Conservation (phyloP, 225 moss, liverwort and hornwort species). For the Asterella californica region DNA sequence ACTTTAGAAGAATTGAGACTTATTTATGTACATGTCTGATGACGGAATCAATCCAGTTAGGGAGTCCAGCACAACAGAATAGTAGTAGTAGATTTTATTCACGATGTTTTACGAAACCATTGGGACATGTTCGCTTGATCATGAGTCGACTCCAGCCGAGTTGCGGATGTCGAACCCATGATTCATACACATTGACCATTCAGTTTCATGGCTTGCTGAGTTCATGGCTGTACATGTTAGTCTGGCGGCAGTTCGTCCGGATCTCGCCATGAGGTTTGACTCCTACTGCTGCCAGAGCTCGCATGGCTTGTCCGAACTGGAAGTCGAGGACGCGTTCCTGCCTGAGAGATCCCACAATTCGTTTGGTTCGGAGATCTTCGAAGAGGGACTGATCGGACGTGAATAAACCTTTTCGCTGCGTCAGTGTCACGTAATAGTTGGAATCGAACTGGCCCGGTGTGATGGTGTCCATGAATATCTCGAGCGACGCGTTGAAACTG, state of each 20-base stretch:
- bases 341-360: not conserved
- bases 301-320: conserved; percentile 9
- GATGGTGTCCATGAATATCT: not conserved
- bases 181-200: too few relatives aligned
- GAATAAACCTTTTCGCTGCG: conserved; percentile 5
- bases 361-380: conserved; percentile 5
- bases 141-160: too few relatives aligned
- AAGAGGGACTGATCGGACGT: conserved; percentile 4
- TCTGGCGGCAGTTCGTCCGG: not conserved
- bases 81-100: too few relatives aligned
- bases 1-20: too few relatives aligned
- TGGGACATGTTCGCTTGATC: too few relatives aligned
- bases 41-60: too few relatives aligned
- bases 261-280: not conserved
- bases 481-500: not conserved
- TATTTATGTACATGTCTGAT: too few relatives aligned
- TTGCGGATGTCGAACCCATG: too few relatives aligned
- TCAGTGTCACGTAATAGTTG: conserved; percentile 1
- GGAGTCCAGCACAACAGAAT: too few relatives aligned
- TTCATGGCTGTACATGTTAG: not conserved
- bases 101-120: too few relatives aligned
- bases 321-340: not conserved
- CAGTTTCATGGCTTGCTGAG: too few relatives aligned
- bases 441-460: not conserved
- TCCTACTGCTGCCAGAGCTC: conserved; percentile 1